Conservation (phyloP, 306 rosid species). For the Malus asiatica region DNA sequence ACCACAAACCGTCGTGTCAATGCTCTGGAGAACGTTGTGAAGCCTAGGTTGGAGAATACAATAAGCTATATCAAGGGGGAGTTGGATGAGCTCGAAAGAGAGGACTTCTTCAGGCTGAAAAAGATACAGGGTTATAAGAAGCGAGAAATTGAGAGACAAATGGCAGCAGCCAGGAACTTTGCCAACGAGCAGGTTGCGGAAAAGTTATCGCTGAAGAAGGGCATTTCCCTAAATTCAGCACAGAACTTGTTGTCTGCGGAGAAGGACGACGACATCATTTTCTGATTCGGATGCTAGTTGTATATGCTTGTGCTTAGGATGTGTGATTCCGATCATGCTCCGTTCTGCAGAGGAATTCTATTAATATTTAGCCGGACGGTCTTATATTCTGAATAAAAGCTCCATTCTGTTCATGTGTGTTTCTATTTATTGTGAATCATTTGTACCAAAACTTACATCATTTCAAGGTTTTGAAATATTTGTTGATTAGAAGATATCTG, state of each 20-base stretch:
- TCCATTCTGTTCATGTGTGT: neutral
- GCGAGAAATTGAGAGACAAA: conserved; percentile 74
- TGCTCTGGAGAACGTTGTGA: conserved; percentile 84
- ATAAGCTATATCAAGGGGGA: conserved; percentile 81
- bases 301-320: conserved; percentile 12
- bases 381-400: conserved; percentile 18
- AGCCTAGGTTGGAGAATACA: conserved; percentile 83
- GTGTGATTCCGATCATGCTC: conserved; percentile 1
- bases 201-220: conserved; percentile 44
- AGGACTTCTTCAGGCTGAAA: conserved; percentile 92
- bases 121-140: conserved; percentile 86
- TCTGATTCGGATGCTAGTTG: conserved; percentile 34
- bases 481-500: neutral
- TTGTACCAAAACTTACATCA: neutral
- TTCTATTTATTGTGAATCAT: conserved; percentile 18
- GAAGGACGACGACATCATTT: conserved; percentile 78
- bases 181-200: conserved; percentile 54
- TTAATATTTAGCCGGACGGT: neutral
- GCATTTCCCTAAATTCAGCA: conserved; percentile 43
- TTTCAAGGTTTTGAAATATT: conserved; percentile 10
- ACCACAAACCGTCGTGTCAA: conserved; percentile 92
- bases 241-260: conserved; percentile 56
- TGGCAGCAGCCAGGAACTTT: conserved; percentile 30
- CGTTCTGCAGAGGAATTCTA: conserved; percentile 3
- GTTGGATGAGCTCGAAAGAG: conserved; percentile 92